phyloP scores from a whole-genome alignment of 2,329 filamentous ascomycete genomes.

The Sporothrix luriei region DNA sequence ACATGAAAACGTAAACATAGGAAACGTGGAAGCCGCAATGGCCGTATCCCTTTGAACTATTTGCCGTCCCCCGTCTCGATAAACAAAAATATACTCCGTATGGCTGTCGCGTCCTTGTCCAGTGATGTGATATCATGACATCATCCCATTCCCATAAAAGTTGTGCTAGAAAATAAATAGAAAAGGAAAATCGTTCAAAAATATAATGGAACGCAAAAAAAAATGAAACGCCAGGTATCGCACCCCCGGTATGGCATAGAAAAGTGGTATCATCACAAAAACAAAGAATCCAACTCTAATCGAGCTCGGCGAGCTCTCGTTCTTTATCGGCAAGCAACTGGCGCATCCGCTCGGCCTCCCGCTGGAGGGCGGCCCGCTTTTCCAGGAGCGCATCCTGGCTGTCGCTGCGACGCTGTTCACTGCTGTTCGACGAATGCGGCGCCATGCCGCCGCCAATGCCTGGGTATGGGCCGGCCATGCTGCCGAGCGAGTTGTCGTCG shows the following conservation, averaged over 20 bases:
- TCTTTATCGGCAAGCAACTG: constrained; percentile 73
- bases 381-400: constrained; percentile 51
- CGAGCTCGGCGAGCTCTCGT: constrained; percentile 63
- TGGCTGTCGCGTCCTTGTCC: neutral
- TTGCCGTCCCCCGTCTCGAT: neutral
- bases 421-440: neutral
- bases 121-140: neutral
- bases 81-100: constrained; percentile 10
- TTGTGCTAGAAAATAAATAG: neutral
- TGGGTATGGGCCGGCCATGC: constrained; percentile 34
- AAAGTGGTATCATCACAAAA: constrained; percentile 2
- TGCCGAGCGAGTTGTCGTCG: constrained; percentile 39
- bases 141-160: neutral
- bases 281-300: neutral
- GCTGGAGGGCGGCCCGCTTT: constrained; percentile 65
- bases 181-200: neutral
- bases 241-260: neutral
- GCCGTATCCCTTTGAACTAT: neutral
- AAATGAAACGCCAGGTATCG: neutral
- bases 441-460: constrained; percentile 29
- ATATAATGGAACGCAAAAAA: neutral
- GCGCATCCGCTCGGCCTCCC: constrained; percentile 76
- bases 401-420: constrained; percentile 36
- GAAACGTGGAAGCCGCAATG: neutral
- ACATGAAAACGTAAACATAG: neutral